Percentiles rank a stretch among this genome's conserved stretches.
Evolutionary conservation across 805 yeast genomes (phyloP).

Genomic region (Metschnikowia borealis): DNA sequence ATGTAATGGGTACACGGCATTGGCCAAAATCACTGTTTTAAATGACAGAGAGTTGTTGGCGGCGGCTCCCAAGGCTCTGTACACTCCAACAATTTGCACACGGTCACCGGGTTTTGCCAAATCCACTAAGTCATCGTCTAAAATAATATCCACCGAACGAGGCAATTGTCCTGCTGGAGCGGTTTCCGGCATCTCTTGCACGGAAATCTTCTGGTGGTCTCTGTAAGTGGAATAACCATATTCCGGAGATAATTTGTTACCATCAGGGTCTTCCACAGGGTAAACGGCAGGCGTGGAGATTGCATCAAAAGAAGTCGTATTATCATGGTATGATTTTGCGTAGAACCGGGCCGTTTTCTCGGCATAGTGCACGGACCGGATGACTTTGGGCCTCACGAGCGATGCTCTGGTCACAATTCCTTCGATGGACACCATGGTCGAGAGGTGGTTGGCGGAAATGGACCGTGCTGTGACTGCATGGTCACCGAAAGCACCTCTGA

Average conservation of each 20-base stretch:
- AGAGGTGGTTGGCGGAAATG: slow-evolving; percentile 68
- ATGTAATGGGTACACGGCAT: slow-evolving; percentile 84
- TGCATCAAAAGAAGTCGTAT: slow-evolving; percentile 85
- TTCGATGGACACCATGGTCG: slow-evolving; percentile 81
- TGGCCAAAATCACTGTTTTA: slow-evolving; percentile 78
- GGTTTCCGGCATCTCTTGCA: slow-evolving; percentile 96
- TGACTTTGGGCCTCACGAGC: slow-evolving; percentile 85
- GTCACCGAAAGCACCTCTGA: slow-evolving; percentile 88
- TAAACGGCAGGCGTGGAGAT: slow-evolving; percentile 78
- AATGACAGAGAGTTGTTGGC: slow-evolving; percentile 60
- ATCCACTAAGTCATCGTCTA: slow-evolving; percentile 94
- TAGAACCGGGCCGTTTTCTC: slow-evolving; percentile 80
- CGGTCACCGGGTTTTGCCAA: slow-evolving; percentile 93
- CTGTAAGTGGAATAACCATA: slow-evolving; percentile 89
- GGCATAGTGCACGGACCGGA: slow-evolving; percentile 89
- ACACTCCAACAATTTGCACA: slow-evolving; percentile 89
- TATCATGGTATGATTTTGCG: slow-evolving; percentile 89
- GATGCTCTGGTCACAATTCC: slow-evolving; percentile 96
- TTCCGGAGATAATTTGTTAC: slow-evolving; percentile 83
- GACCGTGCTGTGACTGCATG: slow-evolving; percentile 87
- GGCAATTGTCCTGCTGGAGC: slow-evolving; percentile 99
- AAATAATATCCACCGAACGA: slow-evolving; percentile 82
- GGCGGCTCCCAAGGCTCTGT: slow-evolving; percentile 83
- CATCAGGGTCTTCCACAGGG: slow-evolving; percentile 91
- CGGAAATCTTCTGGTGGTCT: slow-evolving; percentile 89